phyloP scores from a whole-genome alignment of 2,329 filamentous ascomycete species.

The Boeremia lycopersici region DNA sequence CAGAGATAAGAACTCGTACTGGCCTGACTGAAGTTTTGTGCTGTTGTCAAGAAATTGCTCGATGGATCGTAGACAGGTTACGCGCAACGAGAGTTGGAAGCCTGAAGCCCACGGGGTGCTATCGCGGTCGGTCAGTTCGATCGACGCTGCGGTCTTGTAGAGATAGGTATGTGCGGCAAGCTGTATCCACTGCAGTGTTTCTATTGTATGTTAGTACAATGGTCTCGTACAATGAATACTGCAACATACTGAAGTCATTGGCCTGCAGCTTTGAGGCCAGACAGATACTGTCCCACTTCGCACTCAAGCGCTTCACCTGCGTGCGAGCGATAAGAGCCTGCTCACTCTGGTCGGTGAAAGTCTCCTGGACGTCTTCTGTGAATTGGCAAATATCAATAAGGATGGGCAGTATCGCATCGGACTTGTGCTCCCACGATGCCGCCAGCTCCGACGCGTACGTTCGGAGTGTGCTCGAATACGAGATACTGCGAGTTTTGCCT shows the following conservation, averaged over 20 bases:
- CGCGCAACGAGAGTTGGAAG: slow-evolving; percentile 44
- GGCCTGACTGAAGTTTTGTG: slow-evolving; percentile 30
- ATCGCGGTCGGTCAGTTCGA: slow-evolving; percentile 40
- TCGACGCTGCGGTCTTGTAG: slow-evolving; percentile 33
- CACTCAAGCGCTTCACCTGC: slow-evolving; percentile 41
- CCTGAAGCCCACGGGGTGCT: slow-evolving; percentile 40
- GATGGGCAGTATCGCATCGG: slow-evolving; percentile 38
- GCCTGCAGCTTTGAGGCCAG: slow-evolving; percentile 36
- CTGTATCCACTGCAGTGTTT: slow-evolving; percentile 42
- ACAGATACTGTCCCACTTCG: slow-evolving; percentile 43
- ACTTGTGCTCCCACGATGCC: slow-evolving; percentile 37
- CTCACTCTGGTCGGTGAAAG: slow-evolving; percentile 34
- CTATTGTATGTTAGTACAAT: slow-evolving; percentile 24
- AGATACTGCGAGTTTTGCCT: slow-evolving; percentile 29
- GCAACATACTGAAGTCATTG: slow-evolving; percentile 38
- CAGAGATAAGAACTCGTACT: slow-evolving; percentile 40
- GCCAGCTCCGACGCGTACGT: slow-evolving; percentile 41
- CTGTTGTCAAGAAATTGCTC: slow-evolving; percentile 44
- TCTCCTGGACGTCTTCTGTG: slow-evolving; percentile 45
- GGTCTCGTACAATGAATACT: neutral
- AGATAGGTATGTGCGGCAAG: slow-evolving; percentile 37
- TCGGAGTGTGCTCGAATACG: slow-evolving; percentile 37
- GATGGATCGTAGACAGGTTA: slow-evolving; percentile 38
- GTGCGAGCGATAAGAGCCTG: slow-evolving; percentile 39
- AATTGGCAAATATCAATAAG: slow-evolving; percentile 43